Evolutionary conservation across 345 rosid species (phyloP), one percentile per base, ranked within the genome.

Genomic region (Heritiera fomes): DNA sequence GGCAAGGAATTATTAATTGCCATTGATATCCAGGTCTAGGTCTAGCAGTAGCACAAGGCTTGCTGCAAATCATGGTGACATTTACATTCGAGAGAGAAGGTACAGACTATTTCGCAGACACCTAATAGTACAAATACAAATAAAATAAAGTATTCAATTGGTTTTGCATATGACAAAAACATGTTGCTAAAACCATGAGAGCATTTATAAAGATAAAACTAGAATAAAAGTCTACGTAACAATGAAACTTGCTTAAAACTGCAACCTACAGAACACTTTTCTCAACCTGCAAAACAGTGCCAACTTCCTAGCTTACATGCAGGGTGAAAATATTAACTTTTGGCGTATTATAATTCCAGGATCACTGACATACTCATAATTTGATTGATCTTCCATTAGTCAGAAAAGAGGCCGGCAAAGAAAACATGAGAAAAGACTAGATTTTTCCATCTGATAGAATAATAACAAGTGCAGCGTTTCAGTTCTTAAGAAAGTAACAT

Each of bases 401-500:
- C 63, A 23, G 13, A 23, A 20, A 20, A 59, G 63, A 59, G 13
- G 12, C 63, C 5, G 0, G 32, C 9, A 50, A 23, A 59, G 0
- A n/a, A n/a, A 32, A 67, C 14, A 67, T 67, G 11, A 17, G 17
- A 18, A 34, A 72, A 34, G 47, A 50, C 17, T 56, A 40, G 18
- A 53, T 41, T 10, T 64, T 73, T 73, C 62, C 28, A 11, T 40
- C 34, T 8, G 12, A 32, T 55, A 56, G 46, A 73, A 82, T 58
- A 71, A 28, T 23, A 62, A 8, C 38, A 34, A 34, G 28, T 78
- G 70, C 68, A 73, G 1, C 59, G 50, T 76, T 63, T 64, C 46
- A 50, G 45, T 15, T 71, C 45, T 32, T 15, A 63, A 79, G 34
- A 68, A 73, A 75, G 41, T 56, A 49, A 78, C 88, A 76, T 89